These are phyloP conservation scores for Asclepias syriaca DNA, from an alignment of 257 asterid genomes.

Conservation along the genomic window DNA sequence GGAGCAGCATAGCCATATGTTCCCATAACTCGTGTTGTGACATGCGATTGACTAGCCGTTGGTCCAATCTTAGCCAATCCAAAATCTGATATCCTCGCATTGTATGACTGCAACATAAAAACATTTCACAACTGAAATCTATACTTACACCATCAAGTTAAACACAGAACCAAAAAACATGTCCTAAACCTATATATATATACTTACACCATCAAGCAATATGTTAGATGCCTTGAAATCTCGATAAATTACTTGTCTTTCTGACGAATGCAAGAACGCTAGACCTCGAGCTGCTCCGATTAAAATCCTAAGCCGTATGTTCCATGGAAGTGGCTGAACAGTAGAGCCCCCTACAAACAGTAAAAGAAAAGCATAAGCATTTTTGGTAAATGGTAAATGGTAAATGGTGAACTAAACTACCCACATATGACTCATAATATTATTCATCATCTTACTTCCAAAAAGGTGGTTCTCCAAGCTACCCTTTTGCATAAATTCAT, in stretches of 20 bases:
- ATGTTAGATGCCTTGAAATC: constrained; percentile 85
- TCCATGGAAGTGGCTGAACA: constrained; percentile 76
- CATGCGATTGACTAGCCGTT: constrained; percentile 59
- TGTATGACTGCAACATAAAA: constrained; percentile 40
- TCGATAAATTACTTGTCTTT: constrained; percentile 55
- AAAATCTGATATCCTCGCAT: constrained; percentile 67
- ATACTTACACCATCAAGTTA: background rate
- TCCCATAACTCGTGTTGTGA: constrained; percentile 66
- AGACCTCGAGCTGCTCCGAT: constrained; percentile 74
- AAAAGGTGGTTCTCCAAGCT: constrained; percentile 96
- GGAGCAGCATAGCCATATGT: constrained; percentile 82
- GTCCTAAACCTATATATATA: background rate
- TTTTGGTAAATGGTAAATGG: background rate
- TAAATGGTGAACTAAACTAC: background rate
- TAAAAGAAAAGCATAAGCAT: background rate
- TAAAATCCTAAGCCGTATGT: constrained; percentile 49
- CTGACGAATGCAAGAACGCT: constrained; percentile 58
- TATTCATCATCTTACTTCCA: constrained; percentile 52
- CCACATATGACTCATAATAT: background rate
- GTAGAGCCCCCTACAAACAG: constrained; percentile 55
- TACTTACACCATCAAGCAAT: constrained; percentile 67
- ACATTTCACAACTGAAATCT: constrained; percentile 1
- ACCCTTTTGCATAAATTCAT: constrained; percentile 90
- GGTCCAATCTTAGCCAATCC: constrained; percentile 71
- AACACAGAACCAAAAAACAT: background rate